Conservation (phyloP, 2,329 filamentous ascomycete genomes). For the Cladosporium sp. region DNA sequence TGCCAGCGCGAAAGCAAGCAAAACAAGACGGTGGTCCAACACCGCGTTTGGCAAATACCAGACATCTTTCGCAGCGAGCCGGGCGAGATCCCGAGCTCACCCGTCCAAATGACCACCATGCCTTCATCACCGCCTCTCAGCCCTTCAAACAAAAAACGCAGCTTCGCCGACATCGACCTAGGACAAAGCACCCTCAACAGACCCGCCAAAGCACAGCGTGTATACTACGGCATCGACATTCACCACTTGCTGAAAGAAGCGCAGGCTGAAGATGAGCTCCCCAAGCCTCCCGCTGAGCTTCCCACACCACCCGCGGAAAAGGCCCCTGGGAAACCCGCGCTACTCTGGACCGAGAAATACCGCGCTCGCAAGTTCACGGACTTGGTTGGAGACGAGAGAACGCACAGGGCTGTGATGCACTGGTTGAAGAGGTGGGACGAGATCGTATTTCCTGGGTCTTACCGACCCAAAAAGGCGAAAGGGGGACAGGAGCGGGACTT, state of each 20-base stretch:
- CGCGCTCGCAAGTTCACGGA: constrained; percentile 88
- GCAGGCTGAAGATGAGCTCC: constrained; percentile 51
- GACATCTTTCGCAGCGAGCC: constrained; percentile 49
- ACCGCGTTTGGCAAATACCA: constrained; percentile 44
- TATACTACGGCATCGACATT: constrained; percentile 91
- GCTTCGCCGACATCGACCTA: constrained; percentile 25
- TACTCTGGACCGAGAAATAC: constrained; percentile 97
- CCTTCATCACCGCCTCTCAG: constrained; percentile 53
- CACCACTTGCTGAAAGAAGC: constrained; percentile 75
- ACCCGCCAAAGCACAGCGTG: constrained; percentile 63
- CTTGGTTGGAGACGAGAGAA: constrained; percentile 88
- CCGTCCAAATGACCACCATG: constrained; percentile 55
- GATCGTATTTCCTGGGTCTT: constrained; percentile 78
- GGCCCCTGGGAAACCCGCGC: constrained; percentile 35
- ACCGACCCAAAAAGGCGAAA: constrained; percentile 55
- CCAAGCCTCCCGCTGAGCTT: constrained; percentile 27
- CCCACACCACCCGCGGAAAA: constrained; percentile 40
- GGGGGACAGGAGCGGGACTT: constrained; percentile 49
- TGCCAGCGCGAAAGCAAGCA: constrained; percentile 38
- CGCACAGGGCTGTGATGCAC: constrained; percentile 80
- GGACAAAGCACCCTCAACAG: constrained; percentile 23
- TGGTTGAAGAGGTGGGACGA: constrained; percentile 96
- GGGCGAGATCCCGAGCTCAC: constrained; percentile 30
- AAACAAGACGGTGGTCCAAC: constrained; percentile 47
- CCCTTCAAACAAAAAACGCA: constrained; percentile 39